Evolutionary conservation across 192 early-diverging fungal species (phyloP).

Genomic region (Coemansia sp.): DNA sequence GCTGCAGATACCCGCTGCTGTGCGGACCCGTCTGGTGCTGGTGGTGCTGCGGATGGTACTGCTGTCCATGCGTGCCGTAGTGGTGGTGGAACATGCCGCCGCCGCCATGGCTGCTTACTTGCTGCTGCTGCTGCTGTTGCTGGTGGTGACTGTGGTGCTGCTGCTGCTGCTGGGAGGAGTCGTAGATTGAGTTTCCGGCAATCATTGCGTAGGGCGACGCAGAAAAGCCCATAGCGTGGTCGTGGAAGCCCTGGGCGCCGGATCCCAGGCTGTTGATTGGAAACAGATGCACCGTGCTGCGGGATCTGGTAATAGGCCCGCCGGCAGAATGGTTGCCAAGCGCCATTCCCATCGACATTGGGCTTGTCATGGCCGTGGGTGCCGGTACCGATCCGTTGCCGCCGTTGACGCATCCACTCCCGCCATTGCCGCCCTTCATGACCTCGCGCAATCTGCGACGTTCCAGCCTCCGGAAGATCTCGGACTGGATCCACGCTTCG

Average conservation of each 20-base stretch:
- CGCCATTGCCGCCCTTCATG: conserved; percentile 32
- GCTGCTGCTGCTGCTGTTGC: conserved; percentile 17
- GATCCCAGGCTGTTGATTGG: conserved; percentile 31
- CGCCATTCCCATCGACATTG: conserved; percentile 23
- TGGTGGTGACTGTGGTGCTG: conserved; percentile 26
- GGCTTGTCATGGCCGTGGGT: conserved; percentile 30
- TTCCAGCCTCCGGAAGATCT: conserved; percentile 59
- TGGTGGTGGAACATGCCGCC: not conserved
- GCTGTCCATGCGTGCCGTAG: conserved; percentile 8
- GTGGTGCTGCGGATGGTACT: conserved; percentile 13
- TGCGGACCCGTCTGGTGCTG: conserved; percentile 15
- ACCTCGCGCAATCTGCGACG: conserved; percentile 50
- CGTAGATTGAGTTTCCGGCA: conserved; percentile 26
- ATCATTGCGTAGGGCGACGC: conserved; percentile 53
- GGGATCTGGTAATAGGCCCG: conserved; percentile 44
- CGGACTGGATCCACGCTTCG: conserved; percentile 65
- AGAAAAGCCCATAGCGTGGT: conserved; percentile 44
- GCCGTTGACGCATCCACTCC: not conserved
- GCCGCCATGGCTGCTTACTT: not conserved
- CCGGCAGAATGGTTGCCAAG: conserved; percentile 25
- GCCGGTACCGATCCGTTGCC: conserved; percentile 39
- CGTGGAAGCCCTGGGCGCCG: conserved; percentile 12
- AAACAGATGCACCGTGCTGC: conserved; percentile 49
- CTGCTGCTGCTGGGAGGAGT: conserved; percentile 16
- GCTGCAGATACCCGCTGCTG: conserved; percentile 3